Base-by-base conservation (phyloP, 352 stramenopile genomes). In the Bremia lactucae region DNA sequence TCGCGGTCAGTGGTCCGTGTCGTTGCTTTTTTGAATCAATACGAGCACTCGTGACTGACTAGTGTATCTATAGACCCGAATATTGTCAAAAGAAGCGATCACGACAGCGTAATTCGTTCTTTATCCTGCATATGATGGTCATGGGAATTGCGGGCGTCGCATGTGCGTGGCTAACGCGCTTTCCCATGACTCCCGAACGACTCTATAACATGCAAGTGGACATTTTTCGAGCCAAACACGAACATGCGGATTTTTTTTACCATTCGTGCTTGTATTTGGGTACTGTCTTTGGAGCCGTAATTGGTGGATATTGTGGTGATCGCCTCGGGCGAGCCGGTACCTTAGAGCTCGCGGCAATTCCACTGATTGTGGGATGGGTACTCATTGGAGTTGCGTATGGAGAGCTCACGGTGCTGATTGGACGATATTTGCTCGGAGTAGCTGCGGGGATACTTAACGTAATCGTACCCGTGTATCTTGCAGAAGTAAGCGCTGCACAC, bases 131-230 rank as follows among this genome's bases (percentile, higher is more conserved):
- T 31, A 46, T 87, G 11, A 31, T 61, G 0, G 67, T 73, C 10
- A 57, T 83, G 35, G 63, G 66, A 6, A 37, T 66, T 4, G 60
- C 70, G 0, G 64, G 62, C 14, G 31, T 83, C 10, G 68, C 63
- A 14, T 65, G 48, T 46, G 57, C 57, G 10, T 90, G 78, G 78
- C 38, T 81, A 16, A 48, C 55, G 36, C 60, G 86, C 28, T 90
- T 87, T 59, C 78, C 78, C 25, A 66, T 90, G 37, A 68, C 72
- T 9, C 72, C 78, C 7, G 65, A 44, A 20, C 55, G 75, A 6
- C 65, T 90, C 7, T 90, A 90, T 61, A 83, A 87, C 52, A 87
- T 90, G 57, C 74, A 90, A 51, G 72, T 90, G 36, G 74, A 90
- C 45, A 65, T 87, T 11, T 90, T 90, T 49, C 67, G 58, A 59